Percentiles rank a stretch among this genome's conserved stretches.
phyloP scores from a whole-genome alignment of 441 rosid genomes.

The Corymbia citriodora region DNA sequence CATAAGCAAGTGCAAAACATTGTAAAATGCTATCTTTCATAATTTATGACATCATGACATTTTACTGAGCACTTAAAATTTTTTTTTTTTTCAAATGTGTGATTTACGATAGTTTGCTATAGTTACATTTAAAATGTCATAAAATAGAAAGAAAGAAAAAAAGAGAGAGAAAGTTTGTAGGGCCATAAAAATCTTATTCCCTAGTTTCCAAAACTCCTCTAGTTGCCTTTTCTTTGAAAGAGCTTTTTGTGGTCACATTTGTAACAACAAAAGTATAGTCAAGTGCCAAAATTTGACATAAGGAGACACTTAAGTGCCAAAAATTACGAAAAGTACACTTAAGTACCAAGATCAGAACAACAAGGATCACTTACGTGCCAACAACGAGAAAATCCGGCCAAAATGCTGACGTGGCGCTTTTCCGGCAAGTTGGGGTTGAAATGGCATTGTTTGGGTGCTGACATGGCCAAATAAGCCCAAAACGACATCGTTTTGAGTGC shows the following conservation, averaged over 20 bases:
- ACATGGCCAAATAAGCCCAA: too few relatives aligned
- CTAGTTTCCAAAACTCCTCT: background rate
- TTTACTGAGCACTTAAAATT: background rate
- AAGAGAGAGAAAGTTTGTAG: background rate
- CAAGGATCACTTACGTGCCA: too few relatives aligned
- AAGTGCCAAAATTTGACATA: too few relatives aligned
- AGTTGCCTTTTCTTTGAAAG: background rate
- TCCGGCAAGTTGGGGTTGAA: too few relatives aligned
- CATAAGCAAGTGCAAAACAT: background rate
- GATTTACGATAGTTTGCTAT: background rate
- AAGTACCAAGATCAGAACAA: too few relatives aligned
- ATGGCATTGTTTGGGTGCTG: too few relatives aligned
- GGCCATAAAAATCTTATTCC: background rate
- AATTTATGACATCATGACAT: background rate
- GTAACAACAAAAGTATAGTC: too few relatives aligned
- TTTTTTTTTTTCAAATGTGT: background rate
- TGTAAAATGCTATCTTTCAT: background rate
- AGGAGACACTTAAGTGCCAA: too few relatives aligned
- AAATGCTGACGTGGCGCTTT: too few relatives aligned
- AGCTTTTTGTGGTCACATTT: background rate
- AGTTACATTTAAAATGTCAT: background rate
- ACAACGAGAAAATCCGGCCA: too few relatives aligned
- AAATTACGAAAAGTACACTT: too few relatives aligned
- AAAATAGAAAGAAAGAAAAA: background rate
- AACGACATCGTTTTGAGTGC: too few relatives aligned